Percentiles rank a stretch among this genome's conserved stretches.
Evolutionary conservation across 768 basidiomycete genomes (phyloP).

Genomic region (Termitomyces sp.): DNA sequence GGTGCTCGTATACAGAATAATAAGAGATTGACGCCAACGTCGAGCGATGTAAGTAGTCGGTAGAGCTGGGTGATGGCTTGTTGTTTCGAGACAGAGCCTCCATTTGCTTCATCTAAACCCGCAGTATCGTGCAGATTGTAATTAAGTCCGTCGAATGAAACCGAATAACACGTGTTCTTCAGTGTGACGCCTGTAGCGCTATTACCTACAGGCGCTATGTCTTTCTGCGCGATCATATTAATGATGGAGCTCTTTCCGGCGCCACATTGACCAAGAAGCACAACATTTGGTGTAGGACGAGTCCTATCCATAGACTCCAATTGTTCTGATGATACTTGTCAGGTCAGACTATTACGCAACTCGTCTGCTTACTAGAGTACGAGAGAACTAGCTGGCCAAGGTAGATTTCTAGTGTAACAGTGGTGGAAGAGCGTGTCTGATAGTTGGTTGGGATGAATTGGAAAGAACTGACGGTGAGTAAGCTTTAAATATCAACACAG

Average conservation of each 20-base stretch:
- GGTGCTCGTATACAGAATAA: background rate
- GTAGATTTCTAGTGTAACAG: background rate
- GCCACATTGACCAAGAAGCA: slow-evolving; percentile 38
- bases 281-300: slow-evolving; percentile 18
- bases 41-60: slow-evolving; percentile 24
- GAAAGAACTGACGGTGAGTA: background rate
- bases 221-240: slow-evolving; percentile 29
- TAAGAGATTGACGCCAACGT: slow-evolving; percentile 16
- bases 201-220: slow-evolving; percentile 23
- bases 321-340: background rate
- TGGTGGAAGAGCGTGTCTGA: background rate
- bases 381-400: background rate
- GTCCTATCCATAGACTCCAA: background rate
- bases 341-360: background rate
- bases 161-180: slow-evolving; percentile 18
- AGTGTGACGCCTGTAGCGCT: slow-evolving; percentile 34
- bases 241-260: slow-evolving; percentile 37
- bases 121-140: slow-evolving; percentile 33
- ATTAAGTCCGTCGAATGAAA: slow-evolving; percentile 15
- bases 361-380: background rate
- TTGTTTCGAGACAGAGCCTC: slow-evolving; percentile 13
- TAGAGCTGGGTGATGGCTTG: slow-evolving; percentile 21
- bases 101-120: slow-evolving; percentile 31
- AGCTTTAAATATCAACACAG: background rate
- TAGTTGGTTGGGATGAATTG: background rate